Evolutionary conservation across 129 eudicot species (phyloP).

Genomic region (Chrysanthemum lavandulifolium): DNA sequence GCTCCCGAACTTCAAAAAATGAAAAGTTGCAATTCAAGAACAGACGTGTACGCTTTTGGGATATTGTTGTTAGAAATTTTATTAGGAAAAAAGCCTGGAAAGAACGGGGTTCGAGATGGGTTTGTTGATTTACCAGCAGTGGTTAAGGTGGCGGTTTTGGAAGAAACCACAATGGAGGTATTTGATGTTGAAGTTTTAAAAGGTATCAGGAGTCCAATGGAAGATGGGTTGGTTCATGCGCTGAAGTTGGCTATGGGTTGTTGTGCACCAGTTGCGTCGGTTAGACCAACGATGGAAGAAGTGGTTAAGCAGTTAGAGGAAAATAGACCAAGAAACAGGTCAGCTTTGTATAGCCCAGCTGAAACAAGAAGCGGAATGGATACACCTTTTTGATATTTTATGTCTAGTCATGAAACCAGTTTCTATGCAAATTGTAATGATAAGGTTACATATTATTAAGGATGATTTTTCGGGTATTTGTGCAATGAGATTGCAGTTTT

Average conservation of each 20-base stretch:
- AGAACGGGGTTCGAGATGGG: conserved; percentile 40
- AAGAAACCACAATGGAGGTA: conserved; percentile 98
- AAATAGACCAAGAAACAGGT: conserved; percentile 87
- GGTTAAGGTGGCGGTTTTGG: conserved; percentile 92
- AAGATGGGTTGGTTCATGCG: conserved; percentile 93
- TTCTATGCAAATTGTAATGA: no score
- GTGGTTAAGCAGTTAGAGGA: conserved; percentile 95
- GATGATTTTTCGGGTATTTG: no score
- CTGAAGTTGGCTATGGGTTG: conserved; percentile 98
- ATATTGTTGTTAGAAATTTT: conserved; percentile 75
- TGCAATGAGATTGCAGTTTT: no score
- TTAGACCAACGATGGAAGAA: conserved; percentile 89
- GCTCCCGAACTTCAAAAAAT: conserved; percentile 96
- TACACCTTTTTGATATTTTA: neutral
- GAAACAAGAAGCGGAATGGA: neutral
- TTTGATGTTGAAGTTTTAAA: conserved; percentile 82
- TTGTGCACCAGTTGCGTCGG: conserved; percentile 93
- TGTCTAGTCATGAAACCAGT: neutral
- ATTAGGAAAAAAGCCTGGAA: conserved; percentile 84
- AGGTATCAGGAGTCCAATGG: conserved; percentile 94
- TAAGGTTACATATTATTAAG: no score
- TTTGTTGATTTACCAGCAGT: conserved; percentile 75
- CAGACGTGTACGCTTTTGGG: conserved; percentile 88
- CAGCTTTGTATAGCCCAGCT: conserved; percentile 44
- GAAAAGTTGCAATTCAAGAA: conserved; percentile 82